phyloP scores from a whole-genome alignment of 768 basidiomycete genomes.

The Hericium erinaceus region DNA sequence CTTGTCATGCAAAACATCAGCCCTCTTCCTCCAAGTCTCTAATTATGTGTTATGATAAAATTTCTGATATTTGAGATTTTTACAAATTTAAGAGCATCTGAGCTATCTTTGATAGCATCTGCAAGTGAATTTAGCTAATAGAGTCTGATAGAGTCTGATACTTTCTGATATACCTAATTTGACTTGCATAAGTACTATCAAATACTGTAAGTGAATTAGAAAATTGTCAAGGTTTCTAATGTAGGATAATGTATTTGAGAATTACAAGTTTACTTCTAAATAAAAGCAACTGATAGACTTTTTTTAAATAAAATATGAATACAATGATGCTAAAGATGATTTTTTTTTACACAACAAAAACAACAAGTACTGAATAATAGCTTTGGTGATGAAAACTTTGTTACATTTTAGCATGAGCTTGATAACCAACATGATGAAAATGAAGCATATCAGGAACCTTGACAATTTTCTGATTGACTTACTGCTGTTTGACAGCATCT shows the following conservation, averaged over 20 bases:
- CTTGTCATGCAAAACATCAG: too few relatives aligned
- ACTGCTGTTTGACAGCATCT: too few relatives aligned
- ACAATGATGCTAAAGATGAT: conserved; percentile 28
- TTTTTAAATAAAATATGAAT: conserved; percentile 28
- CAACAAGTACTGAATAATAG: neutral
- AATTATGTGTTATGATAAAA: too few relatives aligned
- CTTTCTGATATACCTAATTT: conserved; percentile 11
- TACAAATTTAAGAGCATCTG: conserved; percentile 4
- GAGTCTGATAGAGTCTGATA: conserved; percentile 9
- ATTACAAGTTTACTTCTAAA: conserved; percentile 10
- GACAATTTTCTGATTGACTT: too few relatives aligned
- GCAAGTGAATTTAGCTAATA: conserved; percentile 15
- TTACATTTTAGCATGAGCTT: neutral
- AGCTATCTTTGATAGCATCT: conserved; percentile 25
- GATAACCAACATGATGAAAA: neutral
- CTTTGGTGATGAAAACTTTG: neutral
- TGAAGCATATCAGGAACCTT: neutral
- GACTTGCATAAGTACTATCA: neutral
- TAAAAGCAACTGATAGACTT: conserved; percentile 19
- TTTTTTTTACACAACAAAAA: conserved; percentile 16
- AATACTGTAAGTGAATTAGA: conserved; percentile 2
- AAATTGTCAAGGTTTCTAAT: too few relatives aligned
- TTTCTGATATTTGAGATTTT: conserved; percentile 14
- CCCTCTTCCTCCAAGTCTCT: too few relatives aligned
- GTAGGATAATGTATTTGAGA: conserved; percentile 19